Base-by-base conservation (phyloP, 1,284 basidiomycete genomes). In the Sporisorium graminicola region DNA sequence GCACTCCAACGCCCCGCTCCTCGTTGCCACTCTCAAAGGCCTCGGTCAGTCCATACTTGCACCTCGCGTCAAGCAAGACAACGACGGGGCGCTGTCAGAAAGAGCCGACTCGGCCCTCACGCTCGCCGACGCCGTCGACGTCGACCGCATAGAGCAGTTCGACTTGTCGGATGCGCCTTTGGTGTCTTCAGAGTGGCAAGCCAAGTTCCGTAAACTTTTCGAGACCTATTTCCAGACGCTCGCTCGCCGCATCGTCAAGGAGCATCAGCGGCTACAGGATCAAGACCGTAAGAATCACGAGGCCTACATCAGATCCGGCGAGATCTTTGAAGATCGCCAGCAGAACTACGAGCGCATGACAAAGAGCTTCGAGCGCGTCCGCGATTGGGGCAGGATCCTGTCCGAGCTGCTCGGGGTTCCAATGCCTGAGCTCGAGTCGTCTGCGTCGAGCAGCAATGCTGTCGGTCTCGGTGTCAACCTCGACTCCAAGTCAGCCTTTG, bases 301-400 rank as follows among this genome's bases (percentile, higher is more conserved):
- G 87, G 97, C 96, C 64, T 99, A 99, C 86, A 98, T 99, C 81
- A 93, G 94, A 42, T 98, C 94, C 0, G 96, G 96, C 26, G 95
- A 99, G 87, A 98, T 99, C 76, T 99, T 99, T 79, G 97, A 99
- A 85, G 97, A 99, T 86, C 91, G 97, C 20, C 95, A 98, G 85
- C 95, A 99, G 86, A 93, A 92, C 14, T 99, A 98, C 85, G 97
- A 99, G 87, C 95, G 94, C 87, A 95, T 98, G 92, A 94, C 94
- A 14, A 95, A 94, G 86, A 90, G 91, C 37, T 97, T 98, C 80
- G 96, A 99, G 87, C 94, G 95, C 68, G 87, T 98, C 18, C 74
- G 82, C 24, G 74, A 82, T 16, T 70, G 69, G 50, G 68, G 72
- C 12, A 64, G 77, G n/a, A 55, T 64, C 14, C 89, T 99, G 22